phyloP scores from a whole-genome alignment of 768 basidiomycete species.

The Pulveroboletus ravenelii region DNA sequence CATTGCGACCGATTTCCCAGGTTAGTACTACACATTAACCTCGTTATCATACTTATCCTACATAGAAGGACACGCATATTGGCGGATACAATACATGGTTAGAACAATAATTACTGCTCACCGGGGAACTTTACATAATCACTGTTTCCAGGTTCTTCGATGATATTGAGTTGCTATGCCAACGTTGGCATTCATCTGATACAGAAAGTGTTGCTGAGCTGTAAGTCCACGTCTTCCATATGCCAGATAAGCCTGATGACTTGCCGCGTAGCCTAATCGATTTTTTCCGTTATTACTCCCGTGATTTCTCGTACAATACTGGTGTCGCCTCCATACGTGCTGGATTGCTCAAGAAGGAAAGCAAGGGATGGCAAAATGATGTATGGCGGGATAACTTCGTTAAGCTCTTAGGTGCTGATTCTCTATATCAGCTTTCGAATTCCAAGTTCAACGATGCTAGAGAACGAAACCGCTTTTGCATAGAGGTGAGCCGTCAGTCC shows the following conservation, averaged over 20 bases:
- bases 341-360: slow-evolving; percentile 84
- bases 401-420: slow-evolving; percentile 3
- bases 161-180: slow-evolving; percentile 87
- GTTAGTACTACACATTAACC: slow-evolving; percentile 35
- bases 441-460: slow-evolving; percentile 63
- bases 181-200: slow-evolving; percentile 93
- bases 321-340: slow-evolving; percentile 89
- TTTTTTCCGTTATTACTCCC: slow-evolving; percentile 95
- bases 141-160: slow-evolving; percentile 78
- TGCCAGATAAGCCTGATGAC: slow-evolving; percentile 3
- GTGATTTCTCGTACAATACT: slow-evolving; percentile 88
- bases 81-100: slow-evolving; percentile 81
- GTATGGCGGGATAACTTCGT: slow-evolving; percentile 40
- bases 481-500: slow-evolving; percentile 59
- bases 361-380: slow-evolving; percentile 93
- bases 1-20: slow-evolving; percentile 78
- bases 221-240: slow-evolving; percentile 40
- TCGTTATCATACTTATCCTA: slow-evolving; percentile 10
- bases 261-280: slow-evolving; percentile 73
- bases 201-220: slow-evolving; percentile 89
- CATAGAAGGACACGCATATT: slow-evolving; percentile 74
- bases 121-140: slow-evolving; percentile 7
- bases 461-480: slow-evolving; percentile 92
- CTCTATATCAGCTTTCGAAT: slow-evolving; percentile 39
- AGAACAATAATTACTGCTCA: slow-evolving; percentile 14